These are phyloP conservation scores for Fraxinus latifolia DNA, from an alignment of 305 asterid species.

Conservation along the genomic window DNA sequence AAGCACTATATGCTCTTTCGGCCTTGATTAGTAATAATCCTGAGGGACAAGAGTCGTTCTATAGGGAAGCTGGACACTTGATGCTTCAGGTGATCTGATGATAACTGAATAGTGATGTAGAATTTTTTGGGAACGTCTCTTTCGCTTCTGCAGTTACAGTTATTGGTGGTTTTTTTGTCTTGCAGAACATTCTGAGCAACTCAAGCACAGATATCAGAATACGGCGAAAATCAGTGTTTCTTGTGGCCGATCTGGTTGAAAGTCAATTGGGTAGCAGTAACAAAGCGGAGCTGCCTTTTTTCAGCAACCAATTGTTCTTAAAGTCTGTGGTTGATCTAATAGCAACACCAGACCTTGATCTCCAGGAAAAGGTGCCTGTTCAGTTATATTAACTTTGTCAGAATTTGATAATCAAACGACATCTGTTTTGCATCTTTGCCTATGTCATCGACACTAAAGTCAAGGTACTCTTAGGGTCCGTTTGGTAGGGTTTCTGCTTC, in stretches of 20 bases:
- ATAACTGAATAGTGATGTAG: slow-evolving; percentile 13
- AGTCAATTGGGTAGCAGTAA: slow-evolving; percentile 40
- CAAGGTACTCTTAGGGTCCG: neutral
- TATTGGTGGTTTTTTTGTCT: neutral
- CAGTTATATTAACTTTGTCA: neutral
- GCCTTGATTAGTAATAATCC: slow-evolving; percentile 66
- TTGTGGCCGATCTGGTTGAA: slow-evolving; percentile 65
- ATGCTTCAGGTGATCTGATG: slow-evolving; percentile 71
- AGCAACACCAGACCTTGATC: slow-evolving; percentile 64
- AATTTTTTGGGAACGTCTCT: slow-evolving; percentile 9
- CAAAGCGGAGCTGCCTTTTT: slow-evolving; percentile 37
- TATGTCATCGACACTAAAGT: neutral
- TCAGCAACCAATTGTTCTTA: slow-evolving; percentile 51
- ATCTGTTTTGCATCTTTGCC: neutral
- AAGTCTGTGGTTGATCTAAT: slow-evolving; percentile 62
- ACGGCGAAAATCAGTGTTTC: slow-evolving; percentile 55
- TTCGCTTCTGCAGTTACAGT: slow-evolving; percentile 15
- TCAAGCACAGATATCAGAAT: slow-evolving; percentile 61
- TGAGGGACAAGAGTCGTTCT: slow-evolving; percentile 59
- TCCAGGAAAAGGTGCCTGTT: slow-evolving; percentile 71
- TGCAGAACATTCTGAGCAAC: slow-evolving; percentile 68
- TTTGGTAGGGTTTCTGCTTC: neutral
- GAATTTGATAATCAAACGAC: slow-evolving; percentile 3
- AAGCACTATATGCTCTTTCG: slow-evolving; percentile 76
- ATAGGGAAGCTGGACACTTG: slow-evolving; percentile 56